phyloP scores from a whole-genome alignment of 257 asterid species.

The Plectranthus barbatus region DNA sequence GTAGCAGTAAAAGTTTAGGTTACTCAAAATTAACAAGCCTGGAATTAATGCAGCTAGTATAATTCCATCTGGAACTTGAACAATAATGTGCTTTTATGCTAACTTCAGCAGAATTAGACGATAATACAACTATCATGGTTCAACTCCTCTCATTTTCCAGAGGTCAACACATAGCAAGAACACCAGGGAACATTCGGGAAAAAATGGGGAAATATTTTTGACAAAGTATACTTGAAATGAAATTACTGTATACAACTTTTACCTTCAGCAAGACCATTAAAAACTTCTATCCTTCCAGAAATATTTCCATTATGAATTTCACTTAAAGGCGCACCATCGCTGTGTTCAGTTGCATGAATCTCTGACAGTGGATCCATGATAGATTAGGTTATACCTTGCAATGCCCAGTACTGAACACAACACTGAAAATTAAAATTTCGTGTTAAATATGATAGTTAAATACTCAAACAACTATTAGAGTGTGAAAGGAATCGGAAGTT shows the following conservation, averaged over 20 bases:
- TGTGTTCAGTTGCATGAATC: too few species aligned
- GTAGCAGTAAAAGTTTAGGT: not conserved
- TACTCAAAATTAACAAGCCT: slow-evolving; percentile 1
- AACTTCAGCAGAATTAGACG: not conserved
- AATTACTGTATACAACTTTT: slow-evolving; percentile 4
- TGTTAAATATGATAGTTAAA: slow-evolving; percentile 3
- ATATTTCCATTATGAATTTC: slow-evolving; percentile 38
- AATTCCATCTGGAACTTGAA: not conserved
- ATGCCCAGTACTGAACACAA: slow-evolving; percentile 3
- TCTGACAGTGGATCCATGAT: slow-evolving; percentile 66
- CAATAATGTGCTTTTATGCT: not conserved
- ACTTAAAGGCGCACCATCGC: slow-evolving; percentile 31
- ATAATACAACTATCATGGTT: too few species aligned
- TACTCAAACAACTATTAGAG: slow-evolving; percentile 6
- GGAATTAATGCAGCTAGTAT: not conserved
- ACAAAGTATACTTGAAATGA: not conserved
- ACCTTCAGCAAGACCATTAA: slow-evolving; percentile 49
- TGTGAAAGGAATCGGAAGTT: slow-evolving; percentile 6
- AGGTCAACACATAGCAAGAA: too few species aligned
- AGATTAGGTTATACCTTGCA: slow-evolving; percentile 15
- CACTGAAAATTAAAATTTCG: slow-evolving; percentile 22
- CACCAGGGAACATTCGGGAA: too few species aligned
- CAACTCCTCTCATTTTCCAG: too few species aligned
- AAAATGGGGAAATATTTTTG: too few species aligned
- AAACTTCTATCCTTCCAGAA: slow-evolving; percentile 46